These are phyloP conservation scores for Ciborinia camelliae DNA, from an alignment of 2,329 filamentous ascomycete genomes.

Conservation along the genomic window DNA sequence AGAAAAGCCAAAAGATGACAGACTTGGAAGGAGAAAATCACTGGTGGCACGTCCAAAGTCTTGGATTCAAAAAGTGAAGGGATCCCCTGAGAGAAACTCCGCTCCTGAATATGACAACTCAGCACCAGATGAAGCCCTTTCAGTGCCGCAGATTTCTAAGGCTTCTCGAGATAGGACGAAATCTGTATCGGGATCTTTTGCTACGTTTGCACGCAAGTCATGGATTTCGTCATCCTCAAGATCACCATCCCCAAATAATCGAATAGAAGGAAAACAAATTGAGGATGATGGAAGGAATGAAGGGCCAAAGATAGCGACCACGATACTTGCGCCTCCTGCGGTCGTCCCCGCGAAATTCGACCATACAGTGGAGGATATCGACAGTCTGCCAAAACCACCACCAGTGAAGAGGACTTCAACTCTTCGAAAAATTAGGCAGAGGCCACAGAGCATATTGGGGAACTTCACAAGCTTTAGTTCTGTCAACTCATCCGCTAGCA, in stretches of 20 bases:
- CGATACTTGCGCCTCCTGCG: constrained; percentile 23
- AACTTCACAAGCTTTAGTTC: constrained; percentile 33
- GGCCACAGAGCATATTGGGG: constrained; percentile 35
- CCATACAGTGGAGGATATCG: constrained; percentile 23
- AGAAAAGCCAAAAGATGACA: constrained; percentile 31
- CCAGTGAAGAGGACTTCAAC: constrained; percentile 22
- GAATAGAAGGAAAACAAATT: constrained; percentile 23
- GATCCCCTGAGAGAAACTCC: constrained; percentile 33
- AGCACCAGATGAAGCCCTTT: constrained; percentile 39
- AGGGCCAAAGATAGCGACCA: constrained; percentile 26
- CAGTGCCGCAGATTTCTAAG: constrained; percentile 32
- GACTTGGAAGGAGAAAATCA: constrained; percentile 36
- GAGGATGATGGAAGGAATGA: constrained; percentile 25
- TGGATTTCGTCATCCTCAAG: constrained; percentile 46
- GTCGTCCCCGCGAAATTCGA: constrained; percentile 28
- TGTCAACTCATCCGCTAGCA: constrained; percentile 38
- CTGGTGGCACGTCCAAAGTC: constrained; percentile 38
- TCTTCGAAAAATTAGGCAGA: constrained; percentile 32
- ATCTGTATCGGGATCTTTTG: constrained; percentile 49
- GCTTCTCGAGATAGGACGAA: constrained; percentile 41
- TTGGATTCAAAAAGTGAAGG: constrained; percentile 37
- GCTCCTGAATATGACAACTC: constrained; percentile 23
- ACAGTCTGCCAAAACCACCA: constrained; percentile 27
- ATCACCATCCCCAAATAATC: constrained; percentile 45
- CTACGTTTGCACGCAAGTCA: constrained; percentile 49